Percentiles rank a stretch among this genome's conserved stretches.
Evolutionary conservation across 2,329 filamentous ascomycete species (phyloP).

Genomic region (Aspergillus hortae): DNA sequence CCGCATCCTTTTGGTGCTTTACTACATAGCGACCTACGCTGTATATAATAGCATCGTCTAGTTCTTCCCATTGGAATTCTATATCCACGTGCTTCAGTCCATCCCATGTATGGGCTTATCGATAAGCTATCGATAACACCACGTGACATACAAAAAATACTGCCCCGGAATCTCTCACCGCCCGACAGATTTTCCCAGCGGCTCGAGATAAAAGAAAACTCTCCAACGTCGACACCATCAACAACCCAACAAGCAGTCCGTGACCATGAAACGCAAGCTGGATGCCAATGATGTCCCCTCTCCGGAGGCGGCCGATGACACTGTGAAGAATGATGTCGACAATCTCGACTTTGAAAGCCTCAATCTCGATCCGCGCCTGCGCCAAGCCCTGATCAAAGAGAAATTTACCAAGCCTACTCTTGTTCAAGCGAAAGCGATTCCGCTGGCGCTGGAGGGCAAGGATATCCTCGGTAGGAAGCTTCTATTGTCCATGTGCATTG

Average conservation of each 20-base stretch:
- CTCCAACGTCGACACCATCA: slow-evolving; percentile 14
- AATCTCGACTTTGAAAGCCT: slow-evolving; percentile 68
- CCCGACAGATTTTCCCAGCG: slow-evolving; percentile 26
- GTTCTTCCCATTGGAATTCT: no score
- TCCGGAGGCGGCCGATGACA: slow-evolving; percentile 25
- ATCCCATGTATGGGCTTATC: neutral
- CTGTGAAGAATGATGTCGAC: slow-evolving; percentile 21
- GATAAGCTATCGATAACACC: neutral
- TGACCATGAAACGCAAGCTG: slow-evolving; percentile 49
- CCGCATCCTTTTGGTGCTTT: no score
- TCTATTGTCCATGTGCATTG: no score
- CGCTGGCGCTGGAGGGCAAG: slow-evolving; percentile 78
- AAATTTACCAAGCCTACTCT: slow-evolving; percentile 83
- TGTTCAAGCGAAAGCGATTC: slow-evolving; percentile 84
- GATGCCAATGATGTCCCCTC: slow-evolving; percentile 47
- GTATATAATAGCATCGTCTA: no score
- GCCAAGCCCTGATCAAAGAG: slow-evolving; percentile 81
- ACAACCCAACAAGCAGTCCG: slow-evolving; percentile 2
- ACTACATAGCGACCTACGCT: no score
- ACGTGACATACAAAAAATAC: slow-evolving; percentile 10
- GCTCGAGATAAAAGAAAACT: slow-evolving; percentile 22
- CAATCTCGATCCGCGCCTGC: slow-evolving; percentile 75
- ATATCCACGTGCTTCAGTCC: no score
- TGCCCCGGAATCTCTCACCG: slow-evolving; percentile 30
- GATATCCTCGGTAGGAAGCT: slow-evolving; percentile 65